Percentiles rank a stretch among this genome's conserved stretches.
phyloP scores from a whole-genome alignment of 305 asterid genomes.

The Fraxinus paxiana region DNA sequence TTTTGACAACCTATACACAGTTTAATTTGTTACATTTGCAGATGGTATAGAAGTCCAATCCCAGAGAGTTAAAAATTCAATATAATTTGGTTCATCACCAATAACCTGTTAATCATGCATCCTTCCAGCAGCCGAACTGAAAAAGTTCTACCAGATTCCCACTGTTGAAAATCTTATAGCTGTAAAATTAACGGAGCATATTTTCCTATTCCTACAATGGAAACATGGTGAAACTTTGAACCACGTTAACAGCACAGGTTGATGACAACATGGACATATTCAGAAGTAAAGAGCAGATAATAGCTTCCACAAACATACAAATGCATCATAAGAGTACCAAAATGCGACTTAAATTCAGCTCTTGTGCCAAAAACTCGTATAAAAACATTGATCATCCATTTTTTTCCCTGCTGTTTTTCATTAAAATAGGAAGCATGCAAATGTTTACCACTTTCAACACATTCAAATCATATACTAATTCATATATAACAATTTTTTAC shows the following conservation, averaged over 20 bases:
- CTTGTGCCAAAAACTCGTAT: not conserved
- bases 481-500: not conserved
- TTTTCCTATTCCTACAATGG: not conserved
- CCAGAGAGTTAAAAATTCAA: not conserved
- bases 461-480: not conserved
- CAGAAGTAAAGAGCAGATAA: not conserved
- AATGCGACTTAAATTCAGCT: not conserved
- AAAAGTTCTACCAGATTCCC: not conserved
- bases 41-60: not conserved
- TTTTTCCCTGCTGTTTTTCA: not conserved
- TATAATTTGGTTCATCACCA: not conserved
- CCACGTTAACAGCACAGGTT: not conserved
- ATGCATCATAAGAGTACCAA: not conserved
- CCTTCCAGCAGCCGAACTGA: not conserved
- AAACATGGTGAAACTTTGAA: not conserved
- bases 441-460: not conserved
- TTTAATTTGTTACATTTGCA: not conserved
- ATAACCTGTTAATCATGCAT: not conserved
- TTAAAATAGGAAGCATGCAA: not conserved
- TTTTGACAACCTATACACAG: not conserved
- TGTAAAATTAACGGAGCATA: not conserved
- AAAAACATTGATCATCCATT: not conserved
- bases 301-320: not conserved
- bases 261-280: not conserved
- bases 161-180: not conserved